These are phyloP conservation scores for Colletotrichum plurivorum DNA, from an alignment of 2,329 filamentous ascomycete genomes.

Conservation along the genomic window DNA sequence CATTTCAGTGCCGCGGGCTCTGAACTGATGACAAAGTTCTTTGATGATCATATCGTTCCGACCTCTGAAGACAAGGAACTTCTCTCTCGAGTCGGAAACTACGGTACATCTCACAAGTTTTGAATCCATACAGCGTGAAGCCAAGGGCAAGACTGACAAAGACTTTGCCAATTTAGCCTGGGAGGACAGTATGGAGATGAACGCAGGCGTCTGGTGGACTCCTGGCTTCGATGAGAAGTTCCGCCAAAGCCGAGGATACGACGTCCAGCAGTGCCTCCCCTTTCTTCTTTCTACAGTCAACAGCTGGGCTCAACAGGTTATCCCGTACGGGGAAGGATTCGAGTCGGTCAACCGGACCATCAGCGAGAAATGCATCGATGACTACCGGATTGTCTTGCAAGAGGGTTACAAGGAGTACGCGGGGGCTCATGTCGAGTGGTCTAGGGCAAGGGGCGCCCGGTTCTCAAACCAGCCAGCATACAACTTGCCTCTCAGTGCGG, in stretches of 20 bases:
- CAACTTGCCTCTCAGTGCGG: constrained; percentile 46
- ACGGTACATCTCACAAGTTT: constrained; percentile 37
- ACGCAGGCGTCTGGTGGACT: constrained; percentile 44
- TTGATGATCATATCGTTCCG: constrained; percentile 43
- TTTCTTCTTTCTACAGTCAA: constrained; percentile 44
- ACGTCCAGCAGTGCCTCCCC: constrained; percentile 41
- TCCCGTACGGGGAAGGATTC: constrained; percentile 43
- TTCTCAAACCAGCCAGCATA: constrained; percentile 46
- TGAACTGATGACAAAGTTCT: constrained; percentile 45
- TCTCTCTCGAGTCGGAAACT: constrained; percentile 41
- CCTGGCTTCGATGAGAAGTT: constrained; percentile 41
- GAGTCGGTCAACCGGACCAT: constrained; percentile 39
- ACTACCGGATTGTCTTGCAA: constrained; percentile 40
- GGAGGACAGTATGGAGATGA: constrained; percentile 48
- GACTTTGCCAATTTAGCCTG: constrained; percentile 35
- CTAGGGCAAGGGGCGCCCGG: constrained; percentile 35
- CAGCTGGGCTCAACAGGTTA: constrained; percentile 40
- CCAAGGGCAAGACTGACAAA: neutral
- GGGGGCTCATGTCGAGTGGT: constrained; percentile 39
- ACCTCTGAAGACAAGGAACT: constrained; percentile 37
- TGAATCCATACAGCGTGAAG: neutral
- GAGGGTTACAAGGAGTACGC: constrained; percentile 43
- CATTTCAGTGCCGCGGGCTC: constrained; percentile 45
- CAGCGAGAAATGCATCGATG: constrained; percentile 39
- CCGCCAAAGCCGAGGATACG: constrained; percentile 39